These are phyloP conservation scores for Xanthoconium stramineum DNA, from an alignment of 768 basidiomycete genomes.

Conservation along the genomic window DNA sequence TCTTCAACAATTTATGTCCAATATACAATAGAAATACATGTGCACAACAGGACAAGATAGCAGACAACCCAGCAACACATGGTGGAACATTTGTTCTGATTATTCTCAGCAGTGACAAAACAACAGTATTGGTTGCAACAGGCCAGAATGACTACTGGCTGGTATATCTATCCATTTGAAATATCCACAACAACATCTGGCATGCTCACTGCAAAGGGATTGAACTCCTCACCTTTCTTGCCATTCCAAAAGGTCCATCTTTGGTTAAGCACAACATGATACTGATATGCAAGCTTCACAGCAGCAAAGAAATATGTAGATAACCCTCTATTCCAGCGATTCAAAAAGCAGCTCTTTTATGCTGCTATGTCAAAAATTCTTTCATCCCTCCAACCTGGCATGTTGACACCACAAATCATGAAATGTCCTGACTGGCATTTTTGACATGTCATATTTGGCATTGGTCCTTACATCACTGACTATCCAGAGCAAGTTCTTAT, in stretches of 20 bases:
- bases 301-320: constrained; percentile 1
- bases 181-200: neutral
- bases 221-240: constrained; percentile 23
- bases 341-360: no score
- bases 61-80: neutral
- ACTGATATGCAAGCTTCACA: neutral
- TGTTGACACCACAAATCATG: no score
- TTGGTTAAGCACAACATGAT: constrained; percentile 12
- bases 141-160: neutral
- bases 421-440: no score
- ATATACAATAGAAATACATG: neutral
- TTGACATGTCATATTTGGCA: no score
- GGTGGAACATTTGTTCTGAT: neutral
- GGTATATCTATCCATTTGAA: neutral
- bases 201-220: neutral
- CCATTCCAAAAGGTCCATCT: constrained; percentile 13
- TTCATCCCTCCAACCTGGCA: no score
- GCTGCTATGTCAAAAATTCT: no score
- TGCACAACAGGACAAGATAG: neutral
- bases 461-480: no score
- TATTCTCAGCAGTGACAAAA: neutral
- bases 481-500: no score
- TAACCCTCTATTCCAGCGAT: no score
- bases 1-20: no score
- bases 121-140: neutral